Evolutionary conservation across 2,329 filamentous ascomycete genomes (phyloP).

Genomic region (Phyllosticta citribraziliensis): DNA sequence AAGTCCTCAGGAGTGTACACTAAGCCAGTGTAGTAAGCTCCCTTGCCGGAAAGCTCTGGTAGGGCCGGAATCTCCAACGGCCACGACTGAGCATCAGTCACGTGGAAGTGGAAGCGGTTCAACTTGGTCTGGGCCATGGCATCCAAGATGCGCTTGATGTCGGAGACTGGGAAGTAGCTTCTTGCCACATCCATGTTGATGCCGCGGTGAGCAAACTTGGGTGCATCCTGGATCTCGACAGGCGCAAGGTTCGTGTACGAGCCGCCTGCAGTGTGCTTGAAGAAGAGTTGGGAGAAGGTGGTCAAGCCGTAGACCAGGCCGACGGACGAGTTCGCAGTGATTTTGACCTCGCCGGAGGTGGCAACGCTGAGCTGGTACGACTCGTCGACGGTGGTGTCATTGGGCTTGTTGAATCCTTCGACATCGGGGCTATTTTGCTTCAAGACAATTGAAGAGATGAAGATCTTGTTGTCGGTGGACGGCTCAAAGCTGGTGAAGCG

Average conservation of each 20-base stretch:
- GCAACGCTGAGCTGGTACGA: constrained; percentile 60
- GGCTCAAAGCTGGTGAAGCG: constrained; percentile 59
- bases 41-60: constrained; percentile 60
- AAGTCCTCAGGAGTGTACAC: constrained; percentile 61
- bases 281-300: constrained; percentile 73
- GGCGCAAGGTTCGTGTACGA: constrained; percentile 62
- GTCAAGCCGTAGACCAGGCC: constrained; percentile 66
- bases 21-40: constrained; percentile 59
- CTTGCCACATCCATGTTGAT: constrained; percentile 70
- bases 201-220: constrained; percentile 67
- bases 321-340: constrained; percentile 55
- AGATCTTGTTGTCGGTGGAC: constrained; percentile 33
- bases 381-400: constrained; percentile 51
- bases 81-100: constrained; percentile 79
- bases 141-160: constrained; percentile 68
- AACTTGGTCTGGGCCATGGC: constrained; percentile 70
- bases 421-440: constrained; percentile 49
- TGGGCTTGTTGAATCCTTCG: constrained; percentile 47
- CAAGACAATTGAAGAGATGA: constrained; percentile 52
- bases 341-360: constrained; percentile 47
- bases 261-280: constrained; percentile 50
- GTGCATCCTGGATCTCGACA: constrained; percentile 60
- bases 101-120: constrained; percentile 71
- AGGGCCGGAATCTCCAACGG: constrained; percentile 70
- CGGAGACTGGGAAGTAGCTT: constrained; percentile 56